phyloP scores from a whole-genome alignment of 2,329 filamentous ascomycete species.

The Cryphonectria naterciae region DNA sequence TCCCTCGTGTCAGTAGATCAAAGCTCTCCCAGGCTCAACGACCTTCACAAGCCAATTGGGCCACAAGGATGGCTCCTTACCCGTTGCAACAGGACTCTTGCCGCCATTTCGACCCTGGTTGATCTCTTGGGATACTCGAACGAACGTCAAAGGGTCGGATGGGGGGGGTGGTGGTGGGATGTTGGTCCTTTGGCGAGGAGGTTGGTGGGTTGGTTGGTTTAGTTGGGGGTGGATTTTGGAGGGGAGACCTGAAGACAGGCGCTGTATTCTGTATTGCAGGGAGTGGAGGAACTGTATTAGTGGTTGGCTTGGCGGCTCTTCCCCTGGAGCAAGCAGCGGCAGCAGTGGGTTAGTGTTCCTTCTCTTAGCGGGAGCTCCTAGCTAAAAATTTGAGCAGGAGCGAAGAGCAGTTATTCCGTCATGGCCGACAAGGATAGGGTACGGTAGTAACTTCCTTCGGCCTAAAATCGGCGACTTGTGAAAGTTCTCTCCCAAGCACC shows the following conservation, averaged over 20 bases:
- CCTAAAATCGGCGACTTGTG: slow-evolving; percentile 20
- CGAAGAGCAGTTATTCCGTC: neutral
- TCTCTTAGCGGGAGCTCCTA: slow-evolving; percentile 14
- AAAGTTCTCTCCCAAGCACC: neutral
- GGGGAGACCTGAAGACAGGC: neutral
- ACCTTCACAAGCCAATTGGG: slow-evolving; percentile 25
- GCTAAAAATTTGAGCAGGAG: slow-evolving; percentile 26
- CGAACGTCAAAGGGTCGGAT: slow-evolving; percentile 20
- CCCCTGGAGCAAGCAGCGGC: slow-evolving; percentile 22
- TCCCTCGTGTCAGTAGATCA: slow-evolving; percentile 35
- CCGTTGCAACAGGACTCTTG: slow-evolving; percentile 62
- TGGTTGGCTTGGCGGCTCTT: slow-evolving; percentile 28
- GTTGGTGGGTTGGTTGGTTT: neutral
- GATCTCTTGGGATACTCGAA: slow-evolving; percentile 34
- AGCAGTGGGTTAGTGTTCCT: neutral
- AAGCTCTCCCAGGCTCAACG: neutral
- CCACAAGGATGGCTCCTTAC: slow-evolving; percentile 41
- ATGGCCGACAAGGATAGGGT: slow-evolving; percentile 13
- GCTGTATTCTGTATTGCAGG: slow-evolving; percentile 11
- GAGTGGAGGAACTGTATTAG: neutral
- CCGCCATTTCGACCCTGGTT: slow-evolving; percentile 62
- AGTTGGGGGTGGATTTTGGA: no score
- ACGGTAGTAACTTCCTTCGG: neutral
- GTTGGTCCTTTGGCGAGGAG: neutral
- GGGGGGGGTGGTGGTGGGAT: slow-evolving; percentile 9